Evolutionary conservation across 805 yeast species (phyloP), one percentile per base, ranked within the genome.

Genomic region (Metschnikowia cerradonensis): DNA sequence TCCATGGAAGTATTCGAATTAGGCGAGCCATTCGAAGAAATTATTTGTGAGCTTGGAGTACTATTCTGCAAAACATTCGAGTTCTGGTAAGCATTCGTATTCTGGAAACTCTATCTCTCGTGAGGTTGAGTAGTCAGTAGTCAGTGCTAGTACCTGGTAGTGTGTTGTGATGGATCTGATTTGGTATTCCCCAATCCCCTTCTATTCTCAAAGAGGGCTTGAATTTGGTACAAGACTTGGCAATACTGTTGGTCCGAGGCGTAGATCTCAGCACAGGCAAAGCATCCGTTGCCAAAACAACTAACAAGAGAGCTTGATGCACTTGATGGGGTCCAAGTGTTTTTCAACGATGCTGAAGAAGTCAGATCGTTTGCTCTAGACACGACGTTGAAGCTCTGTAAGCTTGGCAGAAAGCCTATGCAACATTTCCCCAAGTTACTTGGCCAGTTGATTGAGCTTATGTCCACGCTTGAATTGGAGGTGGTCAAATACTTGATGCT

Each of bases 401-500:
- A 82, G 53, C 79, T 81, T 30, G 79, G 86, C 1, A 86, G 90
- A 0, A 57, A 67, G 3, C 73, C 85, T 0, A 73, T 86, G 26
- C 80, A 76, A 2, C 89, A 82, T 65, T 80, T 87, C 36, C 85
- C 94, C 0, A 72, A 72, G 4, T 74, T 94, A 45, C 71, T 90
- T 4, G 84, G 81, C 38, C 88, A 88, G 46, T 77, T 94, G 60
- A 73, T 87, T 4, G 67, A 77, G 6, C 70, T 90, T 52, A 82
- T 92, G 82, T 88, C 97, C 0, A 84, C 94, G 0, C 74, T 92
- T 39, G 98, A 94, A 61, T 97, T 98, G 0, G 96, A 91, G 62
- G 82, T 87, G 2, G 78, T 89, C 54, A 92, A 94, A 61, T 92
- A 90, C 60, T 68, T 92, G 51, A 82, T 94, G 0, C 72, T 92